phyloP scores from a whole-genome alignment of 495 filamentous ascomycete species.

The Penicillium alfredii region DNA sequence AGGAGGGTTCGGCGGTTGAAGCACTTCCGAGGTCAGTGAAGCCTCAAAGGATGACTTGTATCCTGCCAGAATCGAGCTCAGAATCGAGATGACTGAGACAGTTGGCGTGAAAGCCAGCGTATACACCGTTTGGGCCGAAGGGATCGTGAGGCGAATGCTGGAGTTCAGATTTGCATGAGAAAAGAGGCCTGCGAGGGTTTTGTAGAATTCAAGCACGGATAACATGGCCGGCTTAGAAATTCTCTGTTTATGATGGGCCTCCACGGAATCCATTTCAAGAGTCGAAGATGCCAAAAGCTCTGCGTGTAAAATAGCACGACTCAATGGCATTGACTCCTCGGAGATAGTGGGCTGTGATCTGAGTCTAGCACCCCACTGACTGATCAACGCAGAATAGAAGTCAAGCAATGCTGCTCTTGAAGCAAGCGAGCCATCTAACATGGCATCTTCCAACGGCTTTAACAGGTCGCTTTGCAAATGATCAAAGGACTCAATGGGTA shows the following conservation, averaged over 20 bases:
- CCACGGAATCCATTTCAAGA: conserved; percentile 41
- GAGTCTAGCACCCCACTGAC: conserved; percentile 56
- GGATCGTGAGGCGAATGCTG: conserved; percentile 57
- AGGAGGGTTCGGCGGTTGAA: conserved; percentile 26
- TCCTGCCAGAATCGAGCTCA: conserved; percentile 57
- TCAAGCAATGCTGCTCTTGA: conserved; percentile 53
- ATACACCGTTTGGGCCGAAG: conserved; percentile 64
- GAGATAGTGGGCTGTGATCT: conserved; percentile 20
- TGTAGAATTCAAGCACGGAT: conserved; percentile 65
- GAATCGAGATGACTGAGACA: conserved; percentile 58
- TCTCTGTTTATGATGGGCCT: conserved; percentile 10
- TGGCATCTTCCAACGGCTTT: conserved; percentile 49
- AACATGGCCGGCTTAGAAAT: conserved; percentile 19
- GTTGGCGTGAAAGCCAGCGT: conserved; percentile 59
- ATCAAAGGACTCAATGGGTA: conserved; percentile 55
- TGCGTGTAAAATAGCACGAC: conserved; percentile 49
- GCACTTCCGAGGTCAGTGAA: conserved; percentile 42
- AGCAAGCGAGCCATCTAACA: conserved; percentile 45
- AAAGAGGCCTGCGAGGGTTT: conserved; percentile 49
- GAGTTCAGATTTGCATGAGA: conserved; percentile 45
- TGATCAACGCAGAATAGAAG: conserved; percentile 68
- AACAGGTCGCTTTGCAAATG: conserved; percentile 45
- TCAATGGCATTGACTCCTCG: conserved; percentile 35
- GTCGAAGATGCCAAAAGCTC: conserved; percentile 58
- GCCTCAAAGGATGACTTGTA: conserved; percentile 75